Base-by-base conservation (phyloP, 495 filamentous ascomycete genomes). In the Viridothelium virens region DNA sequence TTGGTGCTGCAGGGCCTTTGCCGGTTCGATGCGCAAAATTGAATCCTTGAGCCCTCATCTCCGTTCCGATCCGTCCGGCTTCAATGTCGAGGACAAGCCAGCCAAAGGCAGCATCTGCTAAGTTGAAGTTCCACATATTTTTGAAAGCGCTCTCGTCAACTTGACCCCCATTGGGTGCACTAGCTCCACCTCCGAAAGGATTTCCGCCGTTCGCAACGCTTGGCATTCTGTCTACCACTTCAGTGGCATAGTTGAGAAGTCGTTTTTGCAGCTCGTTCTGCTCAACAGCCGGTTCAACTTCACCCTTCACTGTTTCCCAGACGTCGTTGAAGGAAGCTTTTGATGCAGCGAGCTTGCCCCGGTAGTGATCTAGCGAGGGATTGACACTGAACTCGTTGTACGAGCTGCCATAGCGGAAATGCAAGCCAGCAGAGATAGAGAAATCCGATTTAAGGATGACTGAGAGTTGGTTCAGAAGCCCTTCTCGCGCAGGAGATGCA, bases 121-220 rank as follows among this genome's bases (percentile, higher is more conserved):
- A 78, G 75, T 99, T 99, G 80, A 99, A 99, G 78, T 99, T 99
- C 94, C 94, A 99, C 95, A 97, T 97, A 72, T 99, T 99, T 82
- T 99, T 99, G 82, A 99, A 99, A 0, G 94, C 94, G 69, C 92
- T 96, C 79, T 99, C 94, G 72, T 99, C 94, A 25, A 99, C 91
- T 71, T 95, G 91, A 25, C 94, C 93, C 68, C 87, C 87, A 33
- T 85, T 85, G 36, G 84, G 83, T 18, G 88, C 87, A n/a, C 86
- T 84, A 67, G 86, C 82, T 12, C 89, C 88, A 9, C 94, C 94
- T 65, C 95, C 94, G 73, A 97, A 97, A 0, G 95, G 95, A 75
- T 96, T 97, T 1, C 93, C 93, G 67, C 95, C 95, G 63, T 92
- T 95, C 47, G 95, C 94, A 47, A 89, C 89, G 9, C 86, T 86